phyloP scores from a whole-genome alignment of 2,329 filamentous ascomycete genomes.

The Beauveria bassiana region DNA sequence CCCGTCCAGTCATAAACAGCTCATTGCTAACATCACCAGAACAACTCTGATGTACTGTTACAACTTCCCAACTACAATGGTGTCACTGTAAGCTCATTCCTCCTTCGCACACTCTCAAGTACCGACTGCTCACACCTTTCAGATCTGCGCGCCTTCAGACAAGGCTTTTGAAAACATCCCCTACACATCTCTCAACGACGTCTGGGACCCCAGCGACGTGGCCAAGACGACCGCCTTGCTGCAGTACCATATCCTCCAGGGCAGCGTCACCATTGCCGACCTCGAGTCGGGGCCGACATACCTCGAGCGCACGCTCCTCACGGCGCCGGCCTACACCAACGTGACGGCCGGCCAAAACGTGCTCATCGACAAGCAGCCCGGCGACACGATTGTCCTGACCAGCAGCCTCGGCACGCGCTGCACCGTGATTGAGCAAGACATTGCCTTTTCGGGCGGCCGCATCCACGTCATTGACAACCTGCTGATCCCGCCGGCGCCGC shows the following conservation, averaged over 20 bases:
- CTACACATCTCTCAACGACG: slow-evolving; percentile 39
- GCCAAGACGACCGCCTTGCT: slow-evolving; percentile 43
- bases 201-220: slow-evolving; percentile 37
- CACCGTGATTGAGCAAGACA: slow-evolving; percentile 34
- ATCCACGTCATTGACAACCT: slow-evolving; percentile 46
- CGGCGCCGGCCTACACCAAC: slow-evolving; percentile 34
- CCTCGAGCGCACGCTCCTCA: slow-evolving; percentile 37
- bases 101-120: too few species aligned
- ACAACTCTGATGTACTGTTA: slow-evolving; percentile 38
- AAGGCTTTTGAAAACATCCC: slow-evolving; percentile 48
- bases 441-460: slow-evolving; percentile 40
- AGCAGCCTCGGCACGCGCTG: slow-evolving; percentile 39
- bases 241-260: slow-evolving; percentile 54
- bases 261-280: slow-evolving; percentile 34
- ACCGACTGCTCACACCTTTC: too few species aligned
- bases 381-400: slow-evolving; percentile 38
- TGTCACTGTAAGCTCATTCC: slow-evolving; percentile 32
- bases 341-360: slow-evolving; percentile 43
- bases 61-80: slow-evolving; percentile 35
- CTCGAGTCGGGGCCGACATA: slow-evolving; percentile 29
- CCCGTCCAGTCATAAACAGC: background rate
- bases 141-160: slow-evolving; percentile 51
- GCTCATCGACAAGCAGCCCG: slow-evolving; percentile 35
- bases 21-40: slow-evolving; percentile 22
- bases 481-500: slow-evolving; percentile 37